Conservation (phyloP, 2,329 filamentous ascomycete genomes). For the Cercospora sojina region DNA sequence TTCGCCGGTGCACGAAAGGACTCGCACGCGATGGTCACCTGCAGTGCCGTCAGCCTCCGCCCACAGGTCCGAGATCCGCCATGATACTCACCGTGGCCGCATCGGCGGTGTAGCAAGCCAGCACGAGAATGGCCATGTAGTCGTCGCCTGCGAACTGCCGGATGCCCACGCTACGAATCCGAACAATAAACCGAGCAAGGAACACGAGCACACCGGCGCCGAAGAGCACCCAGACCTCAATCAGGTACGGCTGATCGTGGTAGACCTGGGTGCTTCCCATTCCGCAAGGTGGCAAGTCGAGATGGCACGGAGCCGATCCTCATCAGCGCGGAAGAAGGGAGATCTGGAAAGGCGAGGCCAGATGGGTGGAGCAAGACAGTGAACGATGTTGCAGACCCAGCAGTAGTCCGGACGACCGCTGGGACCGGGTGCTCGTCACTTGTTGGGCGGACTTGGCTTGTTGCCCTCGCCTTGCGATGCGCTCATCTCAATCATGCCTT, state of each 20-base stretch:
- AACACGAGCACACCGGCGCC: conserved; percentile 38
- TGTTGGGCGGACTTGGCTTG: not conserved
- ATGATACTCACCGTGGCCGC: conserved; percentile 36
- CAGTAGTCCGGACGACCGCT: not conserved
- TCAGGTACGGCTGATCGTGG: conserved; percentile 25
- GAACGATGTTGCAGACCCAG: conserved; percentile 7
- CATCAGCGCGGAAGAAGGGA: not conserved
- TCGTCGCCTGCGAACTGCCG: conserved; percentile 45
- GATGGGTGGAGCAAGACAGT: not conserved
- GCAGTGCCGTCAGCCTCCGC: not conserved
- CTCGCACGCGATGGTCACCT: conserved; percentile 27
- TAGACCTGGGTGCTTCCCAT: conserved; percentile 29
- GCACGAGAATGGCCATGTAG: conserved; percentile 39
- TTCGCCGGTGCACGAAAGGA: not conserved
- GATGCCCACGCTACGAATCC: conserved; percentile 42
- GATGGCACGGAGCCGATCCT: not conserved
- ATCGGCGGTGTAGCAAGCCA: conserved; percentile 40
- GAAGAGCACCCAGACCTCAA: conserved; percentile 33
- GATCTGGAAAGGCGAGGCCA: not conserved
- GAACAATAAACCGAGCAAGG: conserved; percentile 38
- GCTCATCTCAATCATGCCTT: not conserved
- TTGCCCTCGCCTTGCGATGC: not conserved
- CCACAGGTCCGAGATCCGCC: not conserved
- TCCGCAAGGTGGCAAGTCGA: conserved; percentile 5
- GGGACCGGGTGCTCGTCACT: not conserved